Conservation (phyloP, 768 basidiomycete genomes). For the Chlorophyllum brunneum region DNA sequence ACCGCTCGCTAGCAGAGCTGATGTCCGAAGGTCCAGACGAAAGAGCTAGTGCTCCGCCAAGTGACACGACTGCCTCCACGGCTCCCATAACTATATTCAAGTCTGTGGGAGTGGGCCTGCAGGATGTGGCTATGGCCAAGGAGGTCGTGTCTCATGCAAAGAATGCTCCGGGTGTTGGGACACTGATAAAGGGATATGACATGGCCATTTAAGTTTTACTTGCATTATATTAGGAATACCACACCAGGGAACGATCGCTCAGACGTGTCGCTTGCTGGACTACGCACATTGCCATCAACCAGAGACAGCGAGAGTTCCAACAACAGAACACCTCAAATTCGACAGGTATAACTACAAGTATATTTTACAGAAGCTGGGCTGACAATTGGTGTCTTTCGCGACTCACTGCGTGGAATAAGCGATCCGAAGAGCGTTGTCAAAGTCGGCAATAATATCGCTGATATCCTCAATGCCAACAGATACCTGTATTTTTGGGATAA, state of each 20-base stretch:
- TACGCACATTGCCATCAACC: no score
- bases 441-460: slow-evolving; percentile 39
- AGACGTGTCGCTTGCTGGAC: no score
- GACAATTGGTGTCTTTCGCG: not conserved
- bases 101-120: slow-evolving; percentile 83
- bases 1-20: slow-evolving; percentile 12
- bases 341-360: not conserved
- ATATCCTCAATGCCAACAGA: slow-evolving; percentile 40
- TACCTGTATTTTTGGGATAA: slow-evolving; percentile 12
- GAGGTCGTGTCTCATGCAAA: slow-evolving; percentile 64
- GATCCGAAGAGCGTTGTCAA: slow-evolving; percentile 32
- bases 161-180: slow-evolving; percentile 44
- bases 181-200: slow-evolving; percentile 39
- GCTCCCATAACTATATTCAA: slow-evolving; percentile 79
- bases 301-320: no score
- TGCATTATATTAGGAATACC: no score
- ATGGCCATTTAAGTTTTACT: not conserved
- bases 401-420: slow-evolving; percentile 15
- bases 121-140: slow-evolving; percentile 79
- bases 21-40: not conserved
- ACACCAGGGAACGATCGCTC: no score
- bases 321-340: no score
- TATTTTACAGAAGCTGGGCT: not conserved
- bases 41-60: not conserved
- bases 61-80: slow-evolving; percentile 12